These are phyloP conservation scores for Aspergillus ochraceoroseus DNA, from an alignment of 2,329 filamentous ascomycete genomes.

Conservation along the genomic window DNA sequence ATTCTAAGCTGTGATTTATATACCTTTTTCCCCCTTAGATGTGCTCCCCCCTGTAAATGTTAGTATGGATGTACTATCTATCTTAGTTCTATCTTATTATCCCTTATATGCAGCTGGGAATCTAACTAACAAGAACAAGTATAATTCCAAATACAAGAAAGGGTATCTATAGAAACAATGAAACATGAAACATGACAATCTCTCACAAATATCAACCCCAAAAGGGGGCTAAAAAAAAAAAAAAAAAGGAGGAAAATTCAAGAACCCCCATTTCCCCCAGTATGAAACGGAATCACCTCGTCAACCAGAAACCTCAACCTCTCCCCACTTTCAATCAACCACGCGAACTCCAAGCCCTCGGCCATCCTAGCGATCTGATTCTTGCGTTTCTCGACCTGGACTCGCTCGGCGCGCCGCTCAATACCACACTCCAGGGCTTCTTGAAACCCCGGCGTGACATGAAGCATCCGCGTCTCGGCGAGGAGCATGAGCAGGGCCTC, in stretches of 20 bases:
- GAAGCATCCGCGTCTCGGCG: conserved; percentile 33
- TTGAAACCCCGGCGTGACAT: conserved; percentile 37
- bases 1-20: not conserved
- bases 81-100: too few relatives aligned
- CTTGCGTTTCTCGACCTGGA: conserved; percentile 43
- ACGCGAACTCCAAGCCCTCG: conserved; percentile 36
- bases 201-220: not conserved
- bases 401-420: conserved; percentile 45
- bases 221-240: not conserved
- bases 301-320: conserved; percentile 37
- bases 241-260: not conserved
- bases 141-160: not conserved
- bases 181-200: not conserved
- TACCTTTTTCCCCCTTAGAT: too few relatives aligned
- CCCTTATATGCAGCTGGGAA: too few relatives aligned
- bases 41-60: too few relatives aligned
- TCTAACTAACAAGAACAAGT: too few relatives aligned
- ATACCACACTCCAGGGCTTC: conserved; percentile 52
- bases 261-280: too few relatives aligned
- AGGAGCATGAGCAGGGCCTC: conserved; percentile 60
- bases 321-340: conserved; percentile 42
- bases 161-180: not conserved
- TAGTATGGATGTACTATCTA: too few relatives aligned
- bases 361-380: conserved; percentile 35
- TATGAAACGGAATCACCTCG: conserved; percentile 25